Evolutionary conservation across 2,329 filamentous ascomycete species (phyloP), one percentile per base, ranked within the genome.

Genomic region (Exutisphaerella laricina): DNA sequence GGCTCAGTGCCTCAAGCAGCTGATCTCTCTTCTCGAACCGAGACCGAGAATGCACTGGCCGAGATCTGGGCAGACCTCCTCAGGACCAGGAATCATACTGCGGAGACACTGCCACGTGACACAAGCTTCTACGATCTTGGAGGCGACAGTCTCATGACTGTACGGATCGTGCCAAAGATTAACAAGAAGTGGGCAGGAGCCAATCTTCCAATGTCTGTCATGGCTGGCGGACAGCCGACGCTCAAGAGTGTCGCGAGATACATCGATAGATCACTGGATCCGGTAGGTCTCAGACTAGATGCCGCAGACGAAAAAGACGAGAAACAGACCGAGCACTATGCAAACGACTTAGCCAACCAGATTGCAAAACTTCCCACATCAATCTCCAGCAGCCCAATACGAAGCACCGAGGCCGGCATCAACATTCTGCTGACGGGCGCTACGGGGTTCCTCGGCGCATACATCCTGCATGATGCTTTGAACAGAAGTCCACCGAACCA

Each of bases 361-460:
- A 60, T 70, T 10, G 59, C 66, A 21, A 60, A 71, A 23, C 66
- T 85, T 9, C 75, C 79, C 1, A 23, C 45, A 7, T 55, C 50
- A 3, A 61, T 65, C 14, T 35, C 58, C 2, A 47, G 54, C 10
- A 54, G 58, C 10, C 41, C 45, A 9, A 51, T 66, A n/a, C 53
- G 59, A 8, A 45, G 43, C 21, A 23, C 45, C 5, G 39, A 54
- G 18, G 51, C 42, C 8, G 64, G 44, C 45, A 61, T 55, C 48
- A 68, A 51, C 0, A 73, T 92, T 8, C 85, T 96, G 64, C 68
- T 96, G 4, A 96, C 89, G 2, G 88, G 90, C 31, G 88, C 86
- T 3, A 96, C 89, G 4, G 89, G 89, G 2, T 96, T 96, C 71
- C 67, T 96, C 14, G 89, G 89, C 20, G 77, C 85, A 0, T 94